Base-by-base conservation (phyloP, 176 grass and related monocot genomes). In the Rhynchospora pubera region DNA sequence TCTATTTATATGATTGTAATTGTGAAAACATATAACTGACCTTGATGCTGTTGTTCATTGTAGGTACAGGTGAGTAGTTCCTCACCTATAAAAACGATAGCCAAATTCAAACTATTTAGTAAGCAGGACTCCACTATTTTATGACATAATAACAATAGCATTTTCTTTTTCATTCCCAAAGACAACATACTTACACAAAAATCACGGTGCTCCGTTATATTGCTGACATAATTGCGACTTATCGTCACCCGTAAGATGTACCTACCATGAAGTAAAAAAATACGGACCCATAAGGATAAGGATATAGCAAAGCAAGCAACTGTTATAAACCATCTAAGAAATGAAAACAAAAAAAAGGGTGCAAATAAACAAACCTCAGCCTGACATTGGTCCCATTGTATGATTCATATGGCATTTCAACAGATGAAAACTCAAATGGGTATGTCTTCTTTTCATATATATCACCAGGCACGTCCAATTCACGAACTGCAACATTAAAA, bases 371-470 rank as follows among this genome's bases (percentile, higher is more conserved):
- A 77, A 81, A 94, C 95, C 95, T 97, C 77, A 97, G 56, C 47
- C 95, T 91, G 45, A 97, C 95, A 93, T 97, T 94, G 8, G 91
- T 89, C 47, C 95, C 95, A 43, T 87, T 91, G 62, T 94, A 97
- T 59, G 95, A 91, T 78, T 97, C 95, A 58, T 97, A 97, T 28
- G 90, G 95, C 95, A 97, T 97, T 86, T 97, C 95, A 91, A 94
- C 90, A 71, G 88, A 86, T 65, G 95, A 87, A 78, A 97, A 94
- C 74, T 97, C 95, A 85, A 97, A 94, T 70, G 95, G 90, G 57
- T 89, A 98, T 74, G 85, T 85, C 82, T 94, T 97, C 74, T 88
- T 88, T 89, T 97, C 95, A 88, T 93, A 97, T 32, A 97, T 91
- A 77, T 97, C 92, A 64, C 95, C 95, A 79, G 92, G 88, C 80